Evolutionary conservation across 2,329 filamentous ascomycete genomes (phyloP).

Genomic region (Botryotinia calthae): DNA sequence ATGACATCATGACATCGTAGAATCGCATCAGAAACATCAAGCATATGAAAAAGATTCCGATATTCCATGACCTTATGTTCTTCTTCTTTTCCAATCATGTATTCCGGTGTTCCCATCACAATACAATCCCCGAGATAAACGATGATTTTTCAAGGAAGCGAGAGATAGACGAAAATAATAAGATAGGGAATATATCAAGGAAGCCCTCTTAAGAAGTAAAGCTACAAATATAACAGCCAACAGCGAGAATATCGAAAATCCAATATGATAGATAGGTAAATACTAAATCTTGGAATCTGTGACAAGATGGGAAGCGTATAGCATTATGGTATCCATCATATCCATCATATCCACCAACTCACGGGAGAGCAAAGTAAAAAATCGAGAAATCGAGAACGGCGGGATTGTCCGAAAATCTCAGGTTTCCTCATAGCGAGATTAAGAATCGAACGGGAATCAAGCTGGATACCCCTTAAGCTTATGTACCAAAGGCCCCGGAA

Average conservation of each 20-base stretch:
- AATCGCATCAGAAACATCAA: not conserved
- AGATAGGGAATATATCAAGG: not conserved
- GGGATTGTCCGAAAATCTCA: too few species aligned
- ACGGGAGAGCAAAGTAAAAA: fast-evolving
- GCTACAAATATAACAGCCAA: too few species aligned
- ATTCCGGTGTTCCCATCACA: not conserved
- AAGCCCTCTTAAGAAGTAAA: not conserved
- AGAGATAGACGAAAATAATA: not conserved
- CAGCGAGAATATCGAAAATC: not conserved
- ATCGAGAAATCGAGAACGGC: not conserved
- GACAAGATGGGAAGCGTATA: not conserved
- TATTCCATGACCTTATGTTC: not conserved
- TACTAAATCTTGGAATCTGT: too few species aligned
- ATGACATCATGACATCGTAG: not conserved
- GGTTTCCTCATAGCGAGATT: not conserved
- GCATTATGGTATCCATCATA: not conserved
- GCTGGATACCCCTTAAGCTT: not conserved
- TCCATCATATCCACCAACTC: not conserved
- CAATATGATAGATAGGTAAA: too few species aligned
- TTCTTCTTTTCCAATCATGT: not conserved
- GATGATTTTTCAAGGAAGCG: not conserved
- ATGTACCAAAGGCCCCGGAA: not conserved
- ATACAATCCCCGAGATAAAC: not conserved
- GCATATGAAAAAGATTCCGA: not conserved
- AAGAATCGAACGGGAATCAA: not conserved